Conservation (phyloP, 495 filamentous ascomycete genomes). For the Talaromyces ruber region DNA sequence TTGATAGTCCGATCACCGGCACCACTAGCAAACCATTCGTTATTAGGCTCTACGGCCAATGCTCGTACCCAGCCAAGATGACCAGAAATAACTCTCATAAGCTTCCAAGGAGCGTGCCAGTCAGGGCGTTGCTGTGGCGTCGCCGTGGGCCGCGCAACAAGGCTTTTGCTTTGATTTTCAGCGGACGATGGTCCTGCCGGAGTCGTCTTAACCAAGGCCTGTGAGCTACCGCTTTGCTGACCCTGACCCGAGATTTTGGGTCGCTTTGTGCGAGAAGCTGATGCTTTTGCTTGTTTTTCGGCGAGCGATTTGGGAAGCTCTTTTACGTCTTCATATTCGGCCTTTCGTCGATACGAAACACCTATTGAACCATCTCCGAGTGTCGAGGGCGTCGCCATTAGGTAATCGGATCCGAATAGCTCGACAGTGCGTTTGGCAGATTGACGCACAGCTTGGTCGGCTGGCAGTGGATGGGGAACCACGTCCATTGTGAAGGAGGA, state of each 20-base stretch:
- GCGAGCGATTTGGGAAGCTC: conserved; percentile 80
- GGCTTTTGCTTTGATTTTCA: conserved; percentile 42
- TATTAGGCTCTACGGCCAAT: conserved; percentile 88
- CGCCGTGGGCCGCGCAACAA: conserved; percentile 58
- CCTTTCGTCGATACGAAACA: conserved; percentile 52
- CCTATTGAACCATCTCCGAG: conserved; percentile 33
- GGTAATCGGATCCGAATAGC: conserved; percentile 50
- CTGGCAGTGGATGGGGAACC: conserved; percentile 21
- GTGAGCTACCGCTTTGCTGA: conserved; percentile 33
- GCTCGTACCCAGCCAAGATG: conserved; percentile 93
- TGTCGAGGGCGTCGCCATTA: conserved; percentile 41
- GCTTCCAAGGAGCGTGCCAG: conserved; percentile 98
- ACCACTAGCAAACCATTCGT: conserved; percentile 96
- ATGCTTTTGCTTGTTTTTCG: conserved; percentile 68
- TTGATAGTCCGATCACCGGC: conserved; percentile 97
- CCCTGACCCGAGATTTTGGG: conserved; percentile 29
- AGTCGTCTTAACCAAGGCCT: conserved; percentile 32
- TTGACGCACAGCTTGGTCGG: conserved; percentile 37
- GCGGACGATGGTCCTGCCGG: conserved; percentile 20
- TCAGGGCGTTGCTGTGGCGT: conserved; percentile 71
- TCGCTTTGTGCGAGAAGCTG: conserved; percentile 47
- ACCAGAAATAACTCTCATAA: conserved; percentile 94
- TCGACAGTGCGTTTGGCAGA: conserved; percentile 66
- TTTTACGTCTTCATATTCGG: conserved; percentile 75
- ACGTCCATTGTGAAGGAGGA: conserved; percentile 21